Base-by-base conservation (phyloP, 2,329 filamentous ascomycete genomes). In the Microsporum ferrugineum region DNA sequence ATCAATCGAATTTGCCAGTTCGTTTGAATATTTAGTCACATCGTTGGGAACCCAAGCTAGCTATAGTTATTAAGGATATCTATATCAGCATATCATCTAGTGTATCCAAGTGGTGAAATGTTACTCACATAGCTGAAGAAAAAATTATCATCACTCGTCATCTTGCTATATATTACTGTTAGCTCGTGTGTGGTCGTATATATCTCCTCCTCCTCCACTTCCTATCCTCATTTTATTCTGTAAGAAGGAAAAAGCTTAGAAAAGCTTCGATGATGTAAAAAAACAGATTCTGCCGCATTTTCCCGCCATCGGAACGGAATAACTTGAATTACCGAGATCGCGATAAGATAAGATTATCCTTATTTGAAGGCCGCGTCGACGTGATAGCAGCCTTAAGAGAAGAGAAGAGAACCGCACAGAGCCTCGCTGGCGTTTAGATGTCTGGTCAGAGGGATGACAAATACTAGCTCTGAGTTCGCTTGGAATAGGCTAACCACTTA, bases 1-100 rank as follows among this genome's bases (percentile, higher is more conserved):
- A 75, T 96, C 89, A 71, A 95, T 84, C 66, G 86, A 87, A 65
- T 90, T 87, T 71, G 89, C 89, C 63, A 92, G 81, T 59, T 88
- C 82, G 67, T 81, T 79, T 14, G 87, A 86, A 73, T 90, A 91
- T 65, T 79, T 80, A 64, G 82, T 83, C 71, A 92, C 79, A 69
- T 91, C 85, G 74, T 83, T 78, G 8, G 82, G 80, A 65, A 84
- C 79, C 62, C 78, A 80, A 55, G 81, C 75, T 59, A 84, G 78
- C 82, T 85, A 56, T 59, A 59, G 14, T 27, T 8, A 36, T 27
- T 17, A 43, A 61, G 23, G 56, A 56, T 34, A 38, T 36, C 2
- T 33, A 10, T 29, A 10, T 4, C 27, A 10, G 29, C 23, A 17
- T 12, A 31, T 45, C 14, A n/a, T 5, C 31, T 45, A 53, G 23